Evolutionary conservation across 225 moss, liverwort and hornwort species (phyloP), one percentile per base, ranked within the genome.

Genomic region (Bryum argenteum): DNA sequence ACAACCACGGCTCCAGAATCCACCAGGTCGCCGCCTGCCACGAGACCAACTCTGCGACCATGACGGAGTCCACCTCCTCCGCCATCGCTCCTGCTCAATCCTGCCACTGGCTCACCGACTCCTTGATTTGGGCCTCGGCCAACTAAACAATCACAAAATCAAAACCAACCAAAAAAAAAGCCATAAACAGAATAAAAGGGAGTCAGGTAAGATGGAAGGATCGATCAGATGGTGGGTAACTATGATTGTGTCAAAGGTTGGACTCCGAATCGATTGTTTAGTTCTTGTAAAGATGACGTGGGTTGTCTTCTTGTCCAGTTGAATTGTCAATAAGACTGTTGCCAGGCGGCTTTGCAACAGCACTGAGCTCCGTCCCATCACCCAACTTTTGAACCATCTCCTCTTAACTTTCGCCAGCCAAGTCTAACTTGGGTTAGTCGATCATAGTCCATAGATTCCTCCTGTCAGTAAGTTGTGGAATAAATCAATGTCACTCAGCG

Each of bases 61-160:
- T 18, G 48, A 3, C 23, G 41, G 18, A 43, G 15, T 17, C 45
- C 15, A 3, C 48, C 16, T 6, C 71, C 33, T 26, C 13, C 37
- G 12, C 6, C 39, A 4, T 8, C 17, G 19, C 10, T 9, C 10
- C 54, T 1, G 74, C 71, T 4, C 72, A 75, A 22, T 40, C 78
- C 26, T 86, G 86, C 69, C 86, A 80, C 75, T 86, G 86, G 86
- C 18, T 86, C 77, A 83, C 86, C 48, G 82, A 86, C 69, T 72
- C 83, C 66, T 63, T 86, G 47, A 72, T 83, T 21, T 86, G 86
- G 86, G 75, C 72, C 2, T 75, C 78, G 39, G 59, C 79, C 67
- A 74, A 66, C 66, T 83, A 70, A 73, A 20, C 40, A 3, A 40
- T 2, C 4, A 11, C 14, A 7, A n/a, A 8, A n/a, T 21, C 10